Evolutionary conservation across 2,329 filamentous ascomycete genomes (phyloP).

Genomic region (Paracamarosporium sp.): DNA sequence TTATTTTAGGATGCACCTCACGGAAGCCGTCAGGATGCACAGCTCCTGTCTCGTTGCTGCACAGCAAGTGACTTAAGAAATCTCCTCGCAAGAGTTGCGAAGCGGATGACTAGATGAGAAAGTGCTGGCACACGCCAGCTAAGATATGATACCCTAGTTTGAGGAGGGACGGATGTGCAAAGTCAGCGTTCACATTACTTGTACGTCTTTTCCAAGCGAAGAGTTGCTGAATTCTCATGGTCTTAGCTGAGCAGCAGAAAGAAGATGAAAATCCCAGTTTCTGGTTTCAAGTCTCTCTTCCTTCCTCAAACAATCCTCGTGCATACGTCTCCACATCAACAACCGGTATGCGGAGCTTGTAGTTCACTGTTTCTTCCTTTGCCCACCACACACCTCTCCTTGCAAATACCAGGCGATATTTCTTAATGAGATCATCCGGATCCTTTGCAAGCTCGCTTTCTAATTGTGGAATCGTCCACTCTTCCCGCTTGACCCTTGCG

Average conservation of each 20-base stretch:
- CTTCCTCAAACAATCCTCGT: slow-evolving; percentile 13
- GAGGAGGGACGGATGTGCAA: neutral
- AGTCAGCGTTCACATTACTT: neutral
- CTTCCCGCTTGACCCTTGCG: slow-evolving; percentile 54
- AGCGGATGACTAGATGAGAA: neutral
- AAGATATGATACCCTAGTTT: neutral
- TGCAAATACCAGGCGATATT: slow-evolving; percentile 69
- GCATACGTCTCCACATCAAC: slow-evolving; percentile 53
- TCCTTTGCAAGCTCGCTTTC: slow-evolving; percentile 55
- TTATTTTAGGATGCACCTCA: neutral
- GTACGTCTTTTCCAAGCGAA: slow-evolving; percentile 1
- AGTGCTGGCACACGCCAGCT: neutral
- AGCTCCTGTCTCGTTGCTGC: neutral
- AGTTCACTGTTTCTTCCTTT: slow-evolving; percentile 60
- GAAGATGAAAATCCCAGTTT: neutral
- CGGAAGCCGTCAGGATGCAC: neutral
- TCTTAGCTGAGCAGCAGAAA: neutral
- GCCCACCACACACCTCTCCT: slow-evolving; percentile 68
- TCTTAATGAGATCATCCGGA: slow-evolving; percentile 59
- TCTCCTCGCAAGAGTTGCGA: neutral
- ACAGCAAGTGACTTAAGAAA: neutral
- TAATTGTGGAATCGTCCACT: slow-evolving; percentile 58
- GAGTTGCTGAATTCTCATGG: neutral
- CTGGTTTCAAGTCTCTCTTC: too few relatives aligned
- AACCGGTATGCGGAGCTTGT: slow-evolving; percentile 54